Percentiles rank a stretch among this genome's conserved stretches.
phyloP scores from a whole-genome alignment of 495 filamentous ascomycete species.

The Corynascus novoguineensis region DNA sequence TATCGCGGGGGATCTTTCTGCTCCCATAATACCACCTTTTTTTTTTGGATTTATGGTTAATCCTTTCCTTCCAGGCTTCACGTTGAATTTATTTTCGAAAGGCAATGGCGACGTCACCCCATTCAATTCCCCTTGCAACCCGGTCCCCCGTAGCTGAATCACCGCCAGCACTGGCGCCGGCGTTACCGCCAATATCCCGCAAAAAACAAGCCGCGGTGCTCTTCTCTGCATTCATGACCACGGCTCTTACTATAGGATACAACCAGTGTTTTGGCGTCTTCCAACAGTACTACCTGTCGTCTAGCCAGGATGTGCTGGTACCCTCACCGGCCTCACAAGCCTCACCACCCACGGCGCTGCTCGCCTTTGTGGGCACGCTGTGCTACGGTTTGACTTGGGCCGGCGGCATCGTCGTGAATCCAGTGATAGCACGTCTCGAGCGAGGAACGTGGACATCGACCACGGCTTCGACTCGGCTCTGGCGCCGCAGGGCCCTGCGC shows the following conservation, averaged over 20 bases:
- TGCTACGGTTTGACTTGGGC: conserved; percentile 47
- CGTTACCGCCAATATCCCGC: conserved; percentile 24
- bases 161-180: not conserved
- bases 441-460: conserved; percentile 23
- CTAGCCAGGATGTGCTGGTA: conserved; percentile 33
- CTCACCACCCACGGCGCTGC: conserved; percentile 35
- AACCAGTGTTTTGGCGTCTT: conserved; percentile 47
- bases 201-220: conserved; percentile 43
- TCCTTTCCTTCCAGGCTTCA: too few species aligned
- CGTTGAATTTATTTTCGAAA: too few species aligned
- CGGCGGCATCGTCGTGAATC: conserved; percentile 45
- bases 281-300: conserved; percentile 45
- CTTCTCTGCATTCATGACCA: conserved; percentile 38
- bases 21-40: too few species aligned
- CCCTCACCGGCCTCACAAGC: conserved; percentile 27
- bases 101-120: too few species aligned
- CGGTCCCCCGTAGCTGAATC: too few species aligned
- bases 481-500: conserved; percentile 24
- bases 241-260: conserved; percentile 46
- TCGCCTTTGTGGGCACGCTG: conserved; percentile 48
- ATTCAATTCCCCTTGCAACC: too few species aligned
- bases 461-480: conserved; percentile 16
- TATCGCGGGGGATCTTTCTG: too few species aligned
- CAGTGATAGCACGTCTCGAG: conserved; percentile 40
- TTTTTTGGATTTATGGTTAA: too few species aligned